Evolutionary conservation across 2,329 filamentous ascomycete species (phyloP), one percentile per base, ranked within the genome.

Genomic region (Curvularia lunata): DNA sequence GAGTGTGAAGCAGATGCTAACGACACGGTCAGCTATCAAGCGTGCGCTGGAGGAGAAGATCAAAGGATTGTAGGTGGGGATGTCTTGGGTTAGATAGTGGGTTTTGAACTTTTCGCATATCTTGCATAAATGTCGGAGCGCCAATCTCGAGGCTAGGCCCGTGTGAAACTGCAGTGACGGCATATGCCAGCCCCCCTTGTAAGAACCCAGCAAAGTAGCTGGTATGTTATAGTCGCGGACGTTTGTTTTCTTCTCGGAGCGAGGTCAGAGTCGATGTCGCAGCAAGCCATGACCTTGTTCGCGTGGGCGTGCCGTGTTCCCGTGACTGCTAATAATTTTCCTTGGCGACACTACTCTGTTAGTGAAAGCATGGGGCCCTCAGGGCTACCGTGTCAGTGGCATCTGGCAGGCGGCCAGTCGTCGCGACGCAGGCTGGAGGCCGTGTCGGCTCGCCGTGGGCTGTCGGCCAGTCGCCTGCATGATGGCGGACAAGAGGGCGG

Each of bases 1-100:
- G 8, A 19, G 23, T 7, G 0, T 13, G 9, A 34, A 8, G 21
- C 25, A 37, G 2, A 28, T 59, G 49, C 68, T 73, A 52, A 74
- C 46, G n/a, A 37, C 5, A 7, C 8, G 7, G 25, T 46, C 47
- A 75, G 73, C 73, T 59, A 75, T 76, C 64, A 76, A 76, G 60
- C 73, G 71, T 19, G 72, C 73, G 2, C 58, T 76, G 1, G 73
- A 76, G 37, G 72, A 75, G 66, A 75, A 71, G 67, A 68, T 70
- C 48, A 70, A 70, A 51, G 67, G 67, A 4, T 30, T 74, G 52
- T 76, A 54, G 47, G 23, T 43, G 27, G 25, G 47, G 16, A 12
- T 28, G n/a, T 12, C n/a, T 28, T 40, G 7, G 21, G 34, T 46
- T 46, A 19, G 16, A 23, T 25, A 19, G 47, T 28, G 32, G 32